These are phyloP conservation scores for Hericium coralloides DNA, from an alignment of 768 basidiomycete species.

Conservation along the genomic window DNA sequence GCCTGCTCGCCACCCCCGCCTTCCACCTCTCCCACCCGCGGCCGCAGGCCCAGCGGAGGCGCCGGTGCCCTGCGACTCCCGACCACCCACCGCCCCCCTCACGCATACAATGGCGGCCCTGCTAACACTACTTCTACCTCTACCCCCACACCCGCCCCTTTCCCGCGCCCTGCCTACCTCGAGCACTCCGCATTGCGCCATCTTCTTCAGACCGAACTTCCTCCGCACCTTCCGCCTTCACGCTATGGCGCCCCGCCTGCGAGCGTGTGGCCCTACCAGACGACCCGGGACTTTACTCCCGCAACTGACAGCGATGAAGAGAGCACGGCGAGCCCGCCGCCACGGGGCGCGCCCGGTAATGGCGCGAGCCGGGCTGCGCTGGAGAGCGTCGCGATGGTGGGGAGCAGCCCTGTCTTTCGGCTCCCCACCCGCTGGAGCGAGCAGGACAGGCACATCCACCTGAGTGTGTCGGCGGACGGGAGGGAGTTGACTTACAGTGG, in stretches of 20 bases:
- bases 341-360: constrained; percentile 3
- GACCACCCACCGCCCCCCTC: constrained; percentile 11
- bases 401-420: constrained; percentile 30
- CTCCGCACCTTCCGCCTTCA: constrained; percentile 29
- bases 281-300: constrained; percentile 23
- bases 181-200: constrained; percentile 69
- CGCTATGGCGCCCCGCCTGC: constrained; percentile 8
- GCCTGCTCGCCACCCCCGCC: constrained; percentile 38
- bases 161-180: constrained; percentile 65
- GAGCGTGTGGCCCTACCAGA: constrained; percentile 2
- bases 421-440: constrained; percentile 79
- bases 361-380: constrained; percentile 11
- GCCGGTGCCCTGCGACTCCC: constrained; percentile 9
- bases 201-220: constrained; percentile 47
- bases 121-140: constrained; percentile 21
- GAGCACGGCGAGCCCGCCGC: constrained; percentile 14
- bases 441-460: constrained; percentile 44
- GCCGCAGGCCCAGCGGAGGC: constrained; percentile 37
- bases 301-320: constrained; percentile 17
- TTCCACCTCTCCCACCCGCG: constrained; percentile 34
- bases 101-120: constrained; percentile 18
- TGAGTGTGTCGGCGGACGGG: constrained; percentile 63
- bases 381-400: constrained; percentile 9
- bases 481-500: constrained; percentile 68
- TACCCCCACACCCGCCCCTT: constrained; percentile 30